Percentiles rank a stretch among this genome's conserved stretches.
These are phyloP conservation scores for Penicillium cosmopolitanum DNA, from an alignment of 495 filamentous ascomycete genomes.

Conservation along the genomic window DNA sequence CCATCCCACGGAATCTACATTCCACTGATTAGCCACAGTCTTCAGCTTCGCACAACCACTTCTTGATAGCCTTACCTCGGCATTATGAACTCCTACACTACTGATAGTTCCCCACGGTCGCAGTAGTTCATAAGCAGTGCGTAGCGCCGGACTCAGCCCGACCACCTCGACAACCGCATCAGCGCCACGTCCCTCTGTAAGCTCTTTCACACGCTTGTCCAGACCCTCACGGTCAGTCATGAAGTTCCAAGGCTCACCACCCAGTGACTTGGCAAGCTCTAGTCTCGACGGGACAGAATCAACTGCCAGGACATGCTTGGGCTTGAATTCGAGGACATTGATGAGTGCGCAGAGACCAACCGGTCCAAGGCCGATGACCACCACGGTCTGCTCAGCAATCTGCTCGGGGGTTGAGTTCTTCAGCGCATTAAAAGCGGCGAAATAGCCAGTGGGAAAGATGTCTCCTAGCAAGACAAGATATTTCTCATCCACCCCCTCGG, in stretches of 20 bases:
- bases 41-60: not conserved
- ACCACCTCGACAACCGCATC: constrained; percentile 94
- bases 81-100: constrained; percentile 93
- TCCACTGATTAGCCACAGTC: not conserved
- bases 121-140: constrained; percentile 81
- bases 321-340: constrained; percentile 77
- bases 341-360: constrained; percentile 88
- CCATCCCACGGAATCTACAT: constrained; percentile 81
- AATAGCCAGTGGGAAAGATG: constrained; percentile 81
- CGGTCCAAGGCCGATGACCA: constrained; percentile 87
- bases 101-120: constrained; percentile 86
- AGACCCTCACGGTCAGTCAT: constrained; percentile 68
- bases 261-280: constrained; percentile 73
- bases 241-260: constrained; percentile 88
- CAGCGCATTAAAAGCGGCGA: constrained; percentile 85
- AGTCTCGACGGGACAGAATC: constrained; percentile 81
- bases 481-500: constrained; percentile 73
- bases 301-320: constrained; percentile 82
- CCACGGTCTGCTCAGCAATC: constrained; percentile 70
- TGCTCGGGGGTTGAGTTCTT: constrained; percentile 62
- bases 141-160: constrained; percentile 79
- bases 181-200: constrained; percentile 82
- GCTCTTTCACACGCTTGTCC: constrained; percentile 70
- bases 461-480: constrained; percentile 71
- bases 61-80: constrained; percentile 57